These are phyloP conservation scores for Solanum pennellii DNA, from an alignment of 257 asterid species.

Conservation along the genomic window DNA sequence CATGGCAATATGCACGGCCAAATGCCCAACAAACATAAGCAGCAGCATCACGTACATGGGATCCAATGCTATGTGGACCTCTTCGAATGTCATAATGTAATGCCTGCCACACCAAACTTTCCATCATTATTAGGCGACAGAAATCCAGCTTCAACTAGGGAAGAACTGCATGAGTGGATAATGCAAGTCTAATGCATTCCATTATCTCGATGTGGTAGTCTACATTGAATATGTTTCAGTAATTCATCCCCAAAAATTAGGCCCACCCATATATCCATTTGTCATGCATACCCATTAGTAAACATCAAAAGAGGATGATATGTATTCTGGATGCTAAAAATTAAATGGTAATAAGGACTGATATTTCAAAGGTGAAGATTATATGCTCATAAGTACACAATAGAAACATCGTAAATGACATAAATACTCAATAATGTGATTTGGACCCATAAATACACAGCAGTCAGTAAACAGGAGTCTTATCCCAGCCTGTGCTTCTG, in stretches of 20 bases:
- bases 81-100: conserved; percentile 92
- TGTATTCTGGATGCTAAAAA: not conserved
- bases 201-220: not conserved
- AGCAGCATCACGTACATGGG: conserved; percentile 99
- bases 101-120: conserved; percentile 39
- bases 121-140: not conserved
- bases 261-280: not conserved
- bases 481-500: not conserved
- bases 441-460: not conserved
- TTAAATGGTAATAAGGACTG: not conserved
- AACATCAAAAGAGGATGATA: not conserved
- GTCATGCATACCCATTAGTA: not conserved
- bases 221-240: not conserved
- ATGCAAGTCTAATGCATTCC: not conserved
- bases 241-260: not conserved
- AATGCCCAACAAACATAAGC: conserved; percentile 99
- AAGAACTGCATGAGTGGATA: not conserved
- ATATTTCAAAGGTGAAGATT: not conserved
- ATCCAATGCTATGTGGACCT: conserved; percentile 98
- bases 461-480: not conserved
- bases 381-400: not conserved
- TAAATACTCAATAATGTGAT: not conserved
- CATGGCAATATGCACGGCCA: conserved; percentile 79
- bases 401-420: not conserved
- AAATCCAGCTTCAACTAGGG: not conserved